These are phyloP conservation scores for Onygena corvina DNA, from an alignment of 2,329 filamentous ascomycete genomes.

Conservation along the genomic window DNA sequence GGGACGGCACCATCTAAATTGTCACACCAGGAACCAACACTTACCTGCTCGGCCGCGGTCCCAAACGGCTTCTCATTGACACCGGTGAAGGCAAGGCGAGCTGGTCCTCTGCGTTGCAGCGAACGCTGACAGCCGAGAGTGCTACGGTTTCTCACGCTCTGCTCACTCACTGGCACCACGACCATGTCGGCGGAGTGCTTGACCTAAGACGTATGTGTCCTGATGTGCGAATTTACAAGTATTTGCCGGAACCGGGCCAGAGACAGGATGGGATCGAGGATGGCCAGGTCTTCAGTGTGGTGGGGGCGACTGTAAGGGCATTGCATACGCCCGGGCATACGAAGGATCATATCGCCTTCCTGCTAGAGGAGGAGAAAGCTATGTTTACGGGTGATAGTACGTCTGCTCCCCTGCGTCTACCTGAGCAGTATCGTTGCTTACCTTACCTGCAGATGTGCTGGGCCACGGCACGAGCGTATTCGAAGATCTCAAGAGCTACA, in stretches of 20 bases:
- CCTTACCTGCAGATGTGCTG: conserved; percentile 47
- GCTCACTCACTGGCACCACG: conserved; percentile 84
- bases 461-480: conserved; percentile 81
- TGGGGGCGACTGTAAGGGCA: conserved; percentile 51
- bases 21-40: conserved; percentile 64
- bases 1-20: neutral
- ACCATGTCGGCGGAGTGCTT: conserved; percentile 66
- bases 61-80: conserved; percentile 67
- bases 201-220: conserved; percentile 58
- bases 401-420: conserved; percentile 15
- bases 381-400: conserved; percentile 74
- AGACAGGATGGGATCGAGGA: conserved; percentile 46
- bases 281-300: conserved; percentile 42
- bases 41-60: conserved; percentile 72
- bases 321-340: conserved; percentile 65
- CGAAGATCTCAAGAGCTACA: conserved; percentile 59
- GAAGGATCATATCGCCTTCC: conserved; percentile 66
- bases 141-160: conserved; percentile 58
- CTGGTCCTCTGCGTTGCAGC: conserved; percentile 58
- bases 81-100: conserved; percentile 68
- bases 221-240: conserved; percentile 53
- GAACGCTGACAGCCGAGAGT: conserved; percentile 54
- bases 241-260: conserved; percentile 38
- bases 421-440: neutral
- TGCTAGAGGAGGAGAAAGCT: conserved; percentile 63